Conservation (phyloP, 192 early-diverging fungal species). For the Mortierella antarctica region DNA sequence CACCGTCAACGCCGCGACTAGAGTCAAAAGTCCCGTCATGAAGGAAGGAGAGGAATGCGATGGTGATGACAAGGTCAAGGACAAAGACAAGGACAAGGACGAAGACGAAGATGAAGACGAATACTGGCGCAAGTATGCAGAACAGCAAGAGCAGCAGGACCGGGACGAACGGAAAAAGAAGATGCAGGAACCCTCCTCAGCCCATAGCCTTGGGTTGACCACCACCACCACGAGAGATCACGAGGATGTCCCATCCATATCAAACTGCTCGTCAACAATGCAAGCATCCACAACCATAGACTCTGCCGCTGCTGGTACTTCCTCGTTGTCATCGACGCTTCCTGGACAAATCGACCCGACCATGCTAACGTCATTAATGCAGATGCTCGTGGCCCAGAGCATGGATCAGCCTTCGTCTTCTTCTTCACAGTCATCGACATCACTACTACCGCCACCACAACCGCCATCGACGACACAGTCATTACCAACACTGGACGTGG, state of each 20-base stretch:
- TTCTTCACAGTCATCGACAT: neutral
- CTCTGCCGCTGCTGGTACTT: neutral
- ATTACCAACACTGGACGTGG: neutral
- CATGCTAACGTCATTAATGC: conserved; percentile 31
- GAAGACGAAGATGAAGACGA: conserved; percentile 39
- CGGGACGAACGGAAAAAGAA: conserved; percentile 18
- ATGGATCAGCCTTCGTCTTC: neutral
- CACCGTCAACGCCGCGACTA: neutral
- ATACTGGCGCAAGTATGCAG: conserved; percentile 44
- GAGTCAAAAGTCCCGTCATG: neutral
- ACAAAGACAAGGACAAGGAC: neutral
- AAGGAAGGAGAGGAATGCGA: no score
- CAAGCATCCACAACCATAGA: neutral
- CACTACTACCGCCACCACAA: neutral
- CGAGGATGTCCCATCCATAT: neutral
- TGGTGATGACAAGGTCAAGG: neutral
- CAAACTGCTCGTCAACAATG: no score
- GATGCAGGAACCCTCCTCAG: conserved; percentile 5
- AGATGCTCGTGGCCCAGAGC: conserved; percentile 14
- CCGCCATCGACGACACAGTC: neutral
- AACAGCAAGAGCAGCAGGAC: conserved; percentile 35
- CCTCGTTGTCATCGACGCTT: neutral
- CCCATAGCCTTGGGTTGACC: neutral
- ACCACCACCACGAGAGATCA: neutral
- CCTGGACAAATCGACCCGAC: conserved; percentile 25